These are phyloP conservation scores for Apiosordaria backusii DNA, from an alignment of 495 filamentous ascomycete genomes.

Conservation along the genomic window DNA sequence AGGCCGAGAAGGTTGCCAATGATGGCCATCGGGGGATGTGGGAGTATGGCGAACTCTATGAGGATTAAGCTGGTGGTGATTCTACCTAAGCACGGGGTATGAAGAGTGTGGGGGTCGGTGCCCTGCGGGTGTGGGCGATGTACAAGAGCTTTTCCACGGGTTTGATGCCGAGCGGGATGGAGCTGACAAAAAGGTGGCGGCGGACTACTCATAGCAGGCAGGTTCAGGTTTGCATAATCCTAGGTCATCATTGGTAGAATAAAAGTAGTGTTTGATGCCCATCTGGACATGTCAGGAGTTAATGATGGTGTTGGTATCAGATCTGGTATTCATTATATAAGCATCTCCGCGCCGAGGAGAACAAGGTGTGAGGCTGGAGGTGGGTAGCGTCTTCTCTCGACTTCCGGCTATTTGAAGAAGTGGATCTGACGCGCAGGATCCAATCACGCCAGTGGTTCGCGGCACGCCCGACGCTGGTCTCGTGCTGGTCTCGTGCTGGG, in stretches of 20 bases:
- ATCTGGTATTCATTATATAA: not conserved
- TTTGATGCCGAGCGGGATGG: no score
- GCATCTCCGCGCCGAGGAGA: slow-evolving; percentile 18
- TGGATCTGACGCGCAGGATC: slow-evolving; percentile 1
- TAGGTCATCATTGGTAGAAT: not conserved
- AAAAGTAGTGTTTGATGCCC: slow-evolving; percentile 1
- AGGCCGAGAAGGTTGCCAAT: slow-evolving; percentile 72
- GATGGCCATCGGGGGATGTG: slow-evolving; percentile 77
- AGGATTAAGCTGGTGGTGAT: slow-evolving; percentile 57
- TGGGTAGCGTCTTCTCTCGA: not conserved
- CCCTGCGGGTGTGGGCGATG: not conserved
- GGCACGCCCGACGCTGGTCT: slow-evolving; percentile 9
- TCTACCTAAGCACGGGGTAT: not conserved
- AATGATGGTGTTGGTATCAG: not conserved
- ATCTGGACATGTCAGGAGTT: not conserved
- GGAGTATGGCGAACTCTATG: slow-evolving; percentile 95
- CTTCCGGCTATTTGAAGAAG: slow-evolving; percentile 18
- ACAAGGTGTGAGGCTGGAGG: not conserved
- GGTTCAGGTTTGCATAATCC: not conserved
- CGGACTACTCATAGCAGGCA: not conserved
- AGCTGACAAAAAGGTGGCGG: not conserved
- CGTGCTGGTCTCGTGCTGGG: not conserved
- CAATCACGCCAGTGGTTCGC: slow-evolving; percentile 15
- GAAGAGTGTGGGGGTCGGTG: not conserved
- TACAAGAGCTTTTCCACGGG: not conserved